phyloP scores from a whole-genome alignment of 139 green algal genomes.

The Yamagishiella unicocca region DNA sequence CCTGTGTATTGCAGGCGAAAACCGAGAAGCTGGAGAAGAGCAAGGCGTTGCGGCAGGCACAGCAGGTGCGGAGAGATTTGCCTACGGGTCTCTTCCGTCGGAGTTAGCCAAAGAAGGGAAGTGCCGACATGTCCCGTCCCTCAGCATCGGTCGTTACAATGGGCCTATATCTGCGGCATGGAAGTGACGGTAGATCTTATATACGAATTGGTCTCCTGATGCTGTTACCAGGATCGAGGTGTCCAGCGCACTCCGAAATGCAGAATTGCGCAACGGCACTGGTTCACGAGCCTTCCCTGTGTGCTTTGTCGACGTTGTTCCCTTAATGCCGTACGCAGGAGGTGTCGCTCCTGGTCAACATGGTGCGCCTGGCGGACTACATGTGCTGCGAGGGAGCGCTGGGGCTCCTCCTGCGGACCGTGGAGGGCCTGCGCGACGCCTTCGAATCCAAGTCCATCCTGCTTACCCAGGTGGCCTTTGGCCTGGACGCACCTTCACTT shows the following conservation, averaged over 20 bases:
- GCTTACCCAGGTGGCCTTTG: slow-evolving; percentile 44
- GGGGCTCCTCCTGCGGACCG: slow-evolving; percentile 38
- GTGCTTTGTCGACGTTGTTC: too few relatives aligned
- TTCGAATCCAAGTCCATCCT: slow-evolving; percentile 33
- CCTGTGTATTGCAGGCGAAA: slow-evolving; percentile 38
- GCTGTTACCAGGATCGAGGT: too few relatives aligned
- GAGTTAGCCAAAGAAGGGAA: too few relatives aligned
- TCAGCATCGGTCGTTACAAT: too few relatives aligned
- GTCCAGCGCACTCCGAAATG: too few relatives aligned
- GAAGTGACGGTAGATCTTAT: too few relatives aligned
- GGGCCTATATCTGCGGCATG: too few relatives aligned
- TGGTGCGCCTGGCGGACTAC: slow-evolving; percentile 83
- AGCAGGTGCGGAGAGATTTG: slow-evolving; percentile 42
- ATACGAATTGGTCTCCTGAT: too few relatives aligned
- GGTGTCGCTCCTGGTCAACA: slow-evolving; percentile 69
- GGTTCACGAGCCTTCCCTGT: too few relatives aligned
- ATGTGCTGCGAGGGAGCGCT: slow-evolving; percentile 71
- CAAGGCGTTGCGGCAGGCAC: slow-evolving; percentile 52
- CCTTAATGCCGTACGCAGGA: slow-evolving; percentile 64
- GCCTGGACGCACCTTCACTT: slow-evolving; percentile 7
- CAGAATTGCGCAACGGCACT: too few relatives aligned
- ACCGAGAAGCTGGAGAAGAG: slow-evolving; percentile 61
- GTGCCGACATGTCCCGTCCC: too few relatives aligned
- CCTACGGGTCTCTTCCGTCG: background rate
- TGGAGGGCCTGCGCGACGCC: slow-evolving; percentile 38